Evolutionary conservation across 768 basidiomycete species (phyloP), one percentile per base, ranked within the genome.

Genomic region (Mycena albidolilacea): DNA sequence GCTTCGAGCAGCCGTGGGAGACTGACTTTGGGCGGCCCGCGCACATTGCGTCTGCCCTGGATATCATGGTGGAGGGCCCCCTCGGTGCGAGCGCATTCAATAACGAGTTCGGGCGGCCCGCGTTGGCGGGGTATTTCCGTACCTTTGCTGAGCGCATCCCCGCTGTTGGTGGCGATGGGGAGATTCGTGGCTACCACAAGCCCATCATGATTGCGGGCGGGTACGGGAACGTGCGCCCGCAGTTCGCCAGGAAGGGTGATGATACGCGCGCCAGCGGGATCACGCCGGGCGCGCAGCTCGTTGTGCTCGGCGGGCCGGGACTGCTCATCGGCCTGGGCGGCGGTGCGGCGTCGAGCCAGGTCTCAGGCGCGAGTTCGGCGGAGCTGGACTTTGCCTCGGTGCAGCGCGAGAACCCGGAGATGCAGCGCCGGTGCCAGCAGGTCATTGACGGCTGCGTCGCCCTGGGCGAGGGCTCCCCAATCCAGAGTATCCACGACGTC

Each of bases 151-250:
- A 98, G 82, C 87, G 89, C 57, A 87, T 96, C 1, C 88, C 92
- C 23, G 80, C 90, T 39, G 83, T 85, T 10, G 80, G 82, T 44
- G 89, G 89, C 48, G 87, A 86, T 76, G 83, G 82, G 37, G 94
- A 96, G 80, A 84, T 96, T n/a, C 85, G 97, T 66, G 98, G 98
- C 0, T 99, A 98, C 82, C 98, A 99, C 85, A 99, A 99, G 81
- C 98, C 98, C 15, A 98, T 99, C 85, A 99, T 99, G 98, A 94
- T 99, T 75, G 97, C 98, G 9, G 98, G 98, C 21, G 98, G 98
- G 35, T 91, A 97, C 74, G 98, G 98, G 6, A 98, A 94, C 78
- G 97, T 99, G 50, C 91, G 95, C 17, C 92, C 93, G 6, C 84
- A 88, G 74, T 97, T 95, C 77, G 91, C 97, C 41, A 88, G 84